Evolutionary conservation across 2,329 filamentous ascomycete genomes (phyloP).

Genomic region (Pseudogymnoascus sp.): DNA sequence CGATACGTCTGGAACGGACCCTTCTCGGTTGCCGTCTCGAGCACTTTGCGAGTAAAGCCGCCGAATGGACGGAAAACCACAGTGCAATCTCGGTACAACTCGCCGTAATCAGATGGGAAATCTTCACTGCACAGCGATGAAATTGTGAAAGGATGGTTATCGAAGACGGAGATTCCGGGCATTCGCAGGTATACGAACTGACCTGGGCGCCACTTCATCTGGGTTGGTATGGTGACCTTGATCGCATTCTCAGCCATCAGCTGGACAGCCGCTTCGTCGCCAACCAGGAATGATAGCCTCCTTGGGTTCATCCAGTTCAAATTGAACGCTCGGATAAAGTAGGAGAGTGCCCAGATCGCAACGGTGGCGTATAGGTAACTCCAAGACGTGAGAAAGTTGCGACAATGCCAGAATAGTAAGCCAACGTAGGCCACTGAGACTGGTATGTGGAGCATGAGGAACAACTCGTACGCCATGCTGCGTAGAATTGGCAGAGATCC

Average conservation of each 20-base stretch:
- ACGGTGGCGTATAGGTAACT: slow-evolving; percentile 76
- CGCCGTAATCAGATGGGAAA: slow-evolving; percentile 85
- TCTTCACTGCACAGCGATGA: slow-evolving; percentile 87
- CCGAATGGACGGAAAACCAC: slow-evolving; percentile 87
- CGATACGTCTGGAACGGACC: slow-evolving; percentile 88
- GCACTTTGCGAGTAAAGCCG: slow-evolving; percentile 78
- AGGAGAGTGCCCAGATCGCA: slow-evolving; percentile 70
- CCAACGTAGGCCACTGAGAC: slow-evolving; percentile 73
- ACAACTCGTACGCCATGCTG: slow-evolving; percentile 74
- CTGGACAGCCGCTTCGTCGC: slow-evolving; percentile 84
- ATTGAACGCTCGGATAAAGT: slow-evolving; percentile 68
- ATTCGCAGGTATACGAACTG: slow-evolving; percentile 94
- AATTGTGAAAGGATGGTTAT: slow-evolving; percentile 95
- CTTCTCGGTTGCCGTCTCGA: slow-evolving; percentile 75
- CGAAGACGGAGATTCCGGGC: slow-evolving; percentile 81
- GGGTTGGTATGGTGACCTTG: slow-evolving; percentile 89
- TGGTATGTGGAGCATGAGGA: slow-evolving; percentile 74
- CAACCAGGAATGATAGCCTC: slow-evolving; percentile 72
- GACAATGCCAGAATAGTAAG: slow-evolving; percentile 91
- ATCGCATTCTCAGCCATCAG: slow-evolving; percentile 89
- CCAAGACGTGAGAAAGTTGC: slow-evolving; percentile 88
- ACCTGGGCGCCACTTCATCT: slow-evolving; percentile 85
- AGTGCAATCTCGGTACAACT: slow-evolving; percentile 79
- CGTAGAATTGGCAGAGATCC: slow-evolving; percentile 76
- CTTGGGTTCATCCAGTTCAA: slow-evolving; percentile 84